phyloP scores from a whole-genome alignment of 805 yeast species.

The Kluyveromyces lactis region DNA sequence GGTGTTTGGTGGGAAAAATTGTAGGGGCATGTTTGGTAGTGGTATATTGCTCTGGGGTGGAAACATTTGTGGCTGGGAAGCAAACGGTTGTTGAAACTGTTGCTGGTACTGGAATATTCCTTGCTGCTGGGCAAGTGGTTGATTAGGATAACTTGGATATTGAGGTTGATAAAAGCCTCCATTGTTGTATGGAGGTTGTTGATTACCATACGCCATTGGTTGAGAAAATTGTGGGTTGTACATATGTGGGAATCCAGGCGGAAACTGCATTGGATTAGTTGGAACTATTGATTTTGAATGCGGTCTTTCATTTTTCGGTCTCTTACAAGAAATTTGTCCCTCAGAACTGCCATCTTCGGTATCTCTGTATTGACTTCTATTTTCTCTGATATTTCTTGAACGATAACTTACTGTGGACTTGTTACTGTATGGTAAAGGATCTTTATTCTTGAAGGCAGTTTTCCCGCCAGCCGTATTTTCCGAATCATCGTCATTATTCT shows the following conservation, averaged over 20 bases:
- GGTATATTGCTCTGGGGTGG: not conserved
- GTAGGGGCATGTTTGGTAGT: constrained; percentile 9
- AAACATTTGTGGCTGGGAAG: constrained; percentile 10
- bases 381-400: constrained; percentile 5
- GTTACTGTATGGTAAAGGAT: not conserved
- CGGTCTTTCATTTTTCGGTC: not conserved
- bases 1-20: constrained; percentile 6
- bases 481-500: constrained; percentile 20
- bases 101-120: constrained; percentile 2
- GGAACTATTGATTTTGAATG: not conserved
- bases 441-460: not conserved
- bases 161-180: not conserved
- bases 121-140: constrained; percentile 11
- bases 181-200: not conserved
- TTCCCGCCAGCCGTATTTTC: not conserved
- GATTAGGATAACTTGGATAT: constrained; percentile 6
- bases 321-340: not conserved
- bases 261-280: constrained; percentile 1
- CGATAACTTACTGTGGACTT: constrained; percentile 1
- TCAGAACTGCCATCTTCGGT: not conserved
- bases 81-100: constrained; percentile 9
- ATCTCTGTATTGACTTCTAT: constrained; percentile 9
- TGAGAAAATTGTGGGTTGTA: not conserved
- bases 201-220: not conserved
- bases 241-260: not conserved